Conservation (phyloP, 805 yeast genomes). For the Wickerhamiella alocasiicola region DNA sequence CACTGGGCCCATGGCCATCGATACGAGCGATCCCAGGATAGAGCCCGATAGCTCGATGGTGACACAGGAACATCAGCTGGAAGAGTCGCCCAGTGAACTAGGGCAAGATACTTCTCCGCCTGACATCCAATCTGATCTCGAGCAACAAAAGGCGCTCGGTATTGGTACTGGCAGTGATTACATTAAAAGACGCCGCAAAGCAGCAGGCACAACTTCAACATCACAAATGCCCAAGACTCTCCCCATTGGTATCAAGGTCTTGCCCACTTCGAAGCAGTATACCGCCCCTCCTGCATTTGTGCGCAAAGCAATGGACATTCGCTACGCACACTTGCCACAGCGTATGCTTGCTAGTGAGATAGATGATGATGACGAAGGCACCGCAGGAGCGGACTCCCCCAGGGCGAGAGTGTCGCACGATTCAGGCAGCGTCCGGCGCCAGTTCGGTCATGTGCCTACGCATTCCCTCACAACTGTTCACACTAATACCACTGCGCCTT, state of each 20-base stretch:
- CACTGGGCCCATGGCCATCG: too few species aligned
- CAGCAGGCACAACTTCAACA: constrained; percentile 25
- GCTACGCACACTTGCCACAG: constrained; percentile 35
- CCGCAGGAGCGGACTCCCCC: constrained; percentile 6
- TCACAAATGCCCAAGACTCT: constrained; percentile 17
- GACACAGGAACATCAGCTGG: too few species aligned
- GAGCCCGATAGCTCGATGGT: too few species aligned
- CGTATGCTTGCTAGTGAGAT: constrained; percentile 64
- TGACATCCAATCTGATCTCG: background rate
- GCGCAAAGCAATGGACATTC: constrained; percentile 28
- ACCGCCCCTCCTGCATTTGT: constrained; percentile 23
- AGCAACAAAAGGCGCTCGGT: constrained; percentile 14
- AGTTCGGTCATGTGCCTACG: background rate
- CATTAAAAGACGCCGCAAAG: constrained; percentile 21
- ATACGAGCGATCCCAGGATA: too few species aligned
- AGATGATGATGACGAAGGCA: constrained; percentile 43
- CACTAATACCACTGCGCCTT: constrained; percentile 4
- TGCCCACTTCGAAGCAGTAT: constrained; percentile 13
- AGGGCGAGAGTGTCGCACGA: background rate
- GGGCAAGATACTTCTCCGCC: too few species aligned
- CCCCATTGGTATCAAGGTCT: constrained; percentile 20
- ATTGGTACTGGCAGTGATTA: constrained; percentile 26
- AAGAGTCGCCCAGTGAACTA: too few species aligned
- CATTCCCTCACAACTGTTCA: constrained; percentile 5
- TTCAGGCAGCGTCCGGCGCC: background rate